Conservation (phyloP, 2,329 filamentous ascomycete genomes). For the Graphilbum fragrans region DNA sequence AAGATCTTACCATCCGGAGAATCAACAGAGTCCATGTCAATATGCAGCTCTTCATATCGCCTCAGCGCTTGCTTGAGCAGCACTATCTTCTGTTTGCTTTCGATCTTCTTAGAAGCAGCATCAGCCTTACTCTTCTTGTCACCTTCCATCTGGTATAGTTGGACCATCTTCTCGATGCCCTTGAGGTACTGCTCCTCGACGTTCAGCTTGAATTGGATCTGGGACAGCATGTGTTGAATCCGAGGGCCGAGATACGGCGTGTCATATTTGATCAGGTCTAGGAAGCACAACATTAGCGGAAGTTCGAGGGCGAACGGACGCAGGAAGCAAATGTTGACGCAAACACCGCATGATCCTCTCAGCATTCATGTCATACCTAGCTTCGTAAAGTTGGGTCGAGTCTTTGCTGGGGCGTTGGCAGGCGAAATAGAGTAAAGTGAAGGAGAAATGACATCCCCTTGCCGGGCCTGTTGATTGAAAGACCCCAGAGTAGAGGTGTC, state of each 20-base stretch:
- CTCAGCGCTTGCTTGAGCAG: slow-evolving; percentile 91
- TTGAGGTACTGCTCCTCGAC: slow-evolving; percentile 99
- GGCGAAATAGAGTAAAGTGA: slow-evolving; percentile 2
- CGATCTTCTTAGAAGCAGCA: slow-evolving; percentile 76
- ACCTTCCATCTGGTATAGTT: slow-evolving; percentile 92
- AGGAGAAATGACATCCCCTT: slow-evolving; percentile 36
- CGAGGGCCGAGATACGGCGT: slow-evolving; percentile 89
- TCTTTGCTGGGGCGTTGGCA: slow-evolving; percentile 39
- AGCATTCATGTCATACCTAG: slow-evolving; percentile 52
- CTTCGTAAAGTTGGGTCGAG: slow-evolving; percentile 86
- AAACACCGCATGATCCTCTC: slow-evolving; percentile 1
- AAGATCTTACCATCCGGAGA: slow-evolving; percentile 59
- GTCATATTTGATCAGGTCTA: slow-evolving; percentile 97
- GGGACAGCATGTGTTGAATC: slow-evolving; percentile 97
- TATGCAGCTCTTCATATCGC: slow-evolving; percentile 92
- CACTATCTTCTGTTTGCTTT: slow-evolving; percentile 97
- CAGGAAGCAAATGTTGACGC: not conserved
- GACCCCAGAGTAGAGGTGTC: slow-evolving; percentile 43
- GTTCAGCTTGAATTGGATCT: slow-evolving; percentile 96
- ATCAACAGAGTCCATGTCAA: slow-evolving; percentile 75
- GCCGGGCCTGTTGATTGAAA: slow-evolving; percentile 48
- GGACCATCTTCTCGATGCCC: slow-evolving; percentile 98
- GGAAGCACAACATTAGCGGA: not conserved
- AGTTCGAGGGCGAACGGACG: not conserved
- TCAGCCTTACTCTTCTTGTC: slow-evolving; percentile 92